phyloP scores from a whole-genome alignment of 1,284 basidiomycete genomes.

The Fomitopsis palustris region DNA sequence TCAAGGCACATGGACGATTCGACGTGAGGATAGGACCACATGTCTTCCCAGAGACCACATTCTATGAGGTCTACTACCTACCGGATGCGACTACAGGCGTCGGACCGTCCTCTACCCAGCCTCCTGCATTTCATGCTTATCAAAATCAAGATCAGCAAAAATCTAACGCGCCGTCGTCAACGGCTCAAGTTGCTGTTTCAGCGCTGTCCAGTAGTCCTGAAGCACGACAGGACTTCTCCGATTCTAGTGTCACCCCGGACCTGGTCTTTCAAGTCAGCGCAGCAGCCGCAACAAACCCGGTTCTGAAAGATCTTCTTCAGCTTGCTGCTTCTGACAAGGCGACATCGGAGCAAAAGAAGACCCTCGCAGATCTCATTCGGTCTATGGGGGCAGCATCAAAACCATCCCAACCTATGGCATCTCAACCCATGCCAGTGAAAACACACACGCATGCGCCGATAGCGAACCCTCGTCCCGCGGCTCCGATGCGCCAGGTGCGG shows the following conservation, averaged over 20 bases:
- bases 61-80: slow-evolving; percentile 66
- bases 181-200: slow-evolving; percentile 3
- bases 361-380: slow-evolving; percentile 61
- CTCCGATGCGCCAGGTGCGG: slow-evolving; percentile 25
- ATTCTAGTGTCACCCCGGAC: slow-evolving; percentile 39
- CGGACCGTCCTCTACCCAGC: background rate
- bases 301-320: slow-evolving; percentile 58
- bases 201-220: slow-evolving; percentile 3
- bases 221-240: background rate
- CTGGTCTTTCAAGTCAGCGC: slow-evolving; percentile 61
- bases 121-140: background rate
- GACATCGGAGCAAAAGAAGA: slow-evolving; percentile 57
- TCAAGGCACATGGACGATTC: slow-evolving; percentile 60
- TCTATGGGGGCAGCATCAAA: slow-evolving; percentile 35
- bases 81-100: slow-evolving; percentile 13
- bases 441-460: slow-evolving; percentile 14
- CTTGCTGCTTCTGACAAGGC: slow-evolving; percentile 57
- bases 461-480: background rate
- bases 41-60: slow-evolving; percentile 55
- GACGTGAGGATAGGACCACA: slow-evolving; percentile 72
- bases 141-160: background rate
- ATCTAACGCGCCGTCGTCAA: background rate
- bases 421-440: slow-evolving; percentile 8
- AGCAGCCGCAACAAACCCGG: slow-evolving; percentile 61
- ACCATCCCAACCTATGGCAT: slow-evolving; percentile 6